These are phyloP conservation scores for Lepidium sativum DNA, from an alignment of 345 rosid genomes.

Conservation along the genomic window DNA sequence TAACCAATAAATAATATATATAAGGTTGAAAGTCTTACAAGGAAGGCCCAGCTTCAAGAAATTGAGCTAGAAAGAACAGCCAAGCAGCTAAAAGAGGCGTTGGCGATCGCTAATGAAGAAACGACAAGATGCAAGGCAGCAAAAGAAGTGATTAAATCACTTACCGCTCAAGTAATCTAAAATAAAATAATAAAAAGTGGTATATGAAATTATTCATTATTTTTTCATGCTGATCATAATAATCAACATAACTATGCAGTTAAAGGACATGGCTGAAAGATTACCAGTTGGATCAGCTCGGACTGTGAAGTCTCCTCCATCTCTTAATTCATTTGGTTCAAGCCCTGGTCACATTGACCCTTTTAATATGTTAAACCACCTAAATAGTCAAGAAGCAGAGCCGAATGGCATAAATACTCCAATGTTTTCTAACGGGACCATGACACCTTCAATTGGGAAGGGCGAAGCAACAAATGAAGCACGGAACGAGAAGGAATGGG, in stretches of 20 bases:
- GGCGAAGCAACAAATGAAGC: conserved; percentile 53
- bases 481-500: conserved; percentile 75
- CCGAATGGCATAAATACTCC: conserved; percentile 34
- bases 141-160: conserved; percentile 97
- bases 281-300: conserved; percentile 56
- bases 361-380: conserved; percentile 36
- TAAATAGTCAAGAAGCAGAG: conserved; percentile 44
- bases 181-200: neutral
- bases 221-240: conserved; percentile 15
- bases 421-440: conserved; percentile 50
- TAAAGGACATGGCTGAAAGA: conserved; percentile 92
- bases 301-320: conserved; percentile 45
- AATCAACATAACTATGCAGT: conserved; percentile 30
- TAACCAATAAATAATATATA: conserved; percentile 15
- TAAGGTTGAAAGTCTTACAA: conserved; percentile 84
- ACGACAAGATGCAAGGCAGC: conserved; percentile 93
- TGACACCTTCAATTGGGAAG: conserved; percentile 33
- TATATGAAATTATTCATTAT: neutral
- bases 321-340: conserved; percentile 51
- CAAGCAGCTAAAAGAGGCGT: conserved; percentile 82
- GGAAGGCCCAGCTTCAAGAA: conserved; percentile 82
- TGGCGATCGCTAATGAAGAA: conserved; percentile 81
- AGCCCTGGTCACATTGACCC: conserved; percentile 44
- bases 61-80: conserved; percentile 81
- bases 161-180: conserved; percentile 79